Conservation (phyloP, 1,284 basidiomycete genomes). For the Moesziomyces globuligerus region DNA sequence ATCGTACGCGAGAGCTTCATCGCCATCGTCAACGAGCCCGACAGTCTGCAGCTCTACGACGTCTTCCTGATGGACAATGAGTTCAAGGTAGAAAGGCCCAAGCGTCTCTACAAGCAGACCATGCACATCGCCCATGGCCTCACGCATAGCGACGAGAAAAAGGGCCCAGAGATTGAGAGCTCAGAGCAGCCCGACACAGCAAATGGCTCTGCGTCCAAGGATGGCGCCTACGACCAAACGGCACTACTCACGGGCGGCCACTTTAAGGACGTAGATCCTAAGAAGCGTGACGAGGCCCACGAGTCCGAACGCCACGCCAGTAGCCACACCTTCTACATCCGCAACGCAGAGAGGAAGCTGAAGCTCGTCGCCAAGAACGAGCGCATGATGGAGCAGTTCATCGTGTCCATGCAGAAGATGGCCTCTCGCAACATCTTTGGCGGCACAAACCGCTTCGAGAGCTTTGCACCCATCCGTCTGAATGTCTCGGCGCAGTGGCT, state of each 20-base stretch:
- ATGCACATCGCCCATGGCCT: constrained; percentile 57
- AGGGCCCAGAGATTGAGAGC: constrained; percentile 18
- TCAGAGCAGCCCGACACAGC: constrained; percentile 38
- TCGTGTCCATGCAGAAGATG: constrained; percentile 87
- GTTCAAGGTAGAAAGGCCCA: constrained; percentile 79
- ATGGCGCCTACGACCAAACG: constrained; percentile 51
- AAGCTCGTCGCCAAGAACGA: constrained; percentile 90
- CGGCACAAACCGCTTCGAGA: constrained; percentile 77
- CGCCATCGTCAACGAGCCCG: constrained; percentile 85
- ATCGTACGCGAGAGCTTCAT: constrained; percentile 92
- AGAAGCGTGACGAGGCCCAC: constrained; percentile 29
- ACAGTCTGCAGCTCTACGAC: constrained; percentile 79
- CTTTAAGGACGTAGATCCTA: constrained; percentile 45
- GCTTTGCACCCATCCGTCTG: constrained; percentile 90
- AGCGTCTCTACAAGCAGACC: constrained; percentile 67
- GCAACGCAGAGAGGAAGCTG: constrained; percentile 87
- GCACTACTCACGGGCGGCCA: constrained; percentile 61
- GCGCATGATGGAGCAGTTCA: constrained; percentile 97
- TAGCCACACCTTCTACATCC: constrained; percentile 91
- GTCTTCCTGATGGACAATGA: constrained; percentile 92
- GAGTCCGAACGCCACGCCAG: constrained; percentile 63
- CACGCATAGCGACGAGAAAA: constrained; percentile 48
- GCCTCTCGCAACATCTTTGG: constrained; percentile 82
- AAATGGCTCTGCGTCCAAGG: constrained; percentile 13
- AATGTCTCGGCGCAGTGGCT: constrained; percentile 98